Percentiles rank a stretch among this genome's conserved stretches.
Evolutionary conservation across 495 filamentous ascomycete species (phyloP).

Genomic region (Jackrogersella minutella): DNA sequence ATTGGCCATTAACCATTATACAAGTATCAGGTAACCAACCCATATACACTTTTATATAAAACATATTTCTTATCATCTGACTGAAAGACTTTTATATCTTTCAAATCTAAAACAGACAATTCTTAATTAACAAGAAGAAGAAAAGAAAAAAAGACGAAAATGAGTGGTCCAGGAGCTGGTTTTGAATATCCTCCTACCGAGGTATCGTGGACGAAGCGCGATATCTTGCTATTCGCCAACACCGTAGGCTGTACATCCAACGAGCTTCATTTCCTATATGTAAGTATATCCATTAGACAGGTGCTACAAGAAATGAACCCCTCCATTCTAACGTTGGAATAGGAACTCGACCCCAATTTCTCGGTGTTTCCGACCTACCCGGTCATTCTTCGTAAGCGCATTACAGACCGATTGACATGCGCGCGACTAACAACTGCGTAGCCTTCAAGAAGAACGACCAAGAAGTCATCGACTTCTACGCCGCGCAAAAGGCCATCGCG

Average conservation of each 20-base stretch:
- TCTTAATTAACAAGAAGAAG: too few species aligned
- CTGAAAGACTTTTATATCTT: not conserved
- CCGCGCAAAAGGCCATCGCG: slow-evolving; percentile 61
- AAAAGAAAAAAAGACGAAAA: slow-evolving; percentile 34
- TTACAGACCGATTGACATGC: not conserved
- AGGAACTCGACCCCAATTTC: slow-evolving; percentile 87
- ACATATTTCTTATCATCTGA: not conserved
- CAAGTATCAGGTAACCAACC: not conserved
- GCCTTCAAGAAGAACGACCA: slow-evolving; percentile 81
- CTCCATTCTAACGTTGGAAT: slow-evolving; percentile 23
- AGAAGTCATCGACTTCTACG: slow-evolving; percentile 90
- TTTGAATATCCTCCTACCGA: slow-evolving; percentile 76
- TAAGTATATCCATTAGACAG: slow-evolving; percentile 49
- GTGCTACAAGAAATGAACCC: not conserved
- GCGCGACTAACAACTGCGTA: slow-evolving; percentile 37
- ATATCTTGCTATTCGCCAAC: slow-evolving; percentile 85
- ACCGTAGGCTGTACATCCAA: slow-evolving; percentile 84
- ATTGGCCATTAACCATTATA: not conserved
- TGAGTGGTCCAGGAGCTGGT: slow-evolving; percentile 72
- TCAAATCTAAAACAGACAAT: not conserved
- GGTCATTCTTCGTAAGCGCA: slow-evolving; percentile 71
- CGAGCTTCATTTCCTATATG: slow-evolving; percentile 90
- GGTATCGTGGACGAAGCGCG: slow-evolving; percentile 86
- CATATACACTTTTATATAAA: not conserved
- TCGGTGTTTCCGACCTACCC: slow-evolving; percentile 88